These are phyloP conservation scores for Pleurotus giganteus DNA, from an alignment of 768 basidiomycete genomes.

Conservation along the genomic window DNA sequence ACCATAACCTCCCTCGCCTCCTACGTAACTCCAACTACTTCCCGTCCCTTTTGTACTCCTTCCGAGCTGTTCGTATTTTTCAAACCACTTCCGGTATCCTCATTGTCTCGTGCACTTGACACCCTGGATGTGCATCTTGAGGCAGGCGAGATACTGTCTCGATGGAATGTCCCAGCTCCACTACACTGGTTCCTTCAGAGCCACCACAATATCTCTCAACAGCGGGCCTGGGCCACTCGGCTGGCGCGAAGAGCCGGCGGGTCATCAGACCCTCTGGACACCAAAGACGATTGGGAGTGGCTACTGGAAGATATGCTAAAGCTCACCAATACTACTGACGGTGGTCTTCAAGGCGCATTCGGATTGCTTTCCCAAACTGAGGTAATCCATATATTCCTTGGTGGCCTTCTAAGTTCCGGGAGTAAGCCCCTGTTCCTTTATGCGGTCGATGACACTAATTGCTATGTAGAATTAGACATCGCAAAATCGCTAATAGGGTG, in stretches of 20 bases:
- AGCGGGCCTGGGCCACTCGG: conserved; percentile 81
- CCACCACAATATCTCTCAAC: conserved; percentile 58
- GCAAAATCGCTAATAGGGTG: conserved; percentile 59
- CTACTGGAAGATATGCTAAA: conserved; percentile 90
- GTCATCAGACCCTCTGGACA: conserved; percentile 47
- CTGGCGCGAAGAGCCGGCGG: conserved; percentile 75
- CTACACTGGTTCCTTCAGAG: conserved; percentile 91
- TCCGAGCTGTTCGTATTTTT: conserved; percentile 81
- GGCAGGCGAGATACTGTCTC: conserved; percentile 85
- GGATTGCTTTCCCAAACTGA: conserved; percentile 71
- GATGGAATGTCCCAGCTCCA: conserved; percentile 83
- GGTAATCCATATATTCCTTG: conserved; percentile 78
- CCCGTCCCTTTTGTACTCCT: conserved; percentile 52
- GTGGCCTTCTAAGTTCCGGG: conserved; percentile 81
- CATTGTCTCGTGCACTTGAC: conserved; percentile 83
- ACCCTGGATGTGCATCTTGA: conserved; percentile 93
- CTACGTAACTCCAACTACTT: conserved; percentile 75
- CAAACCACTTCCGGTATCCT: conserved; percentile 67
- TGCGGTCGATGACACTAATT: conserved; percentile 10
- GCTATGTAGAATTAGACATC: conserved; percentile 57
- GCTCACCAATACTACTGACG: conserved; percentile 62
- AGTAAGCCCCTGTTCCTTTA: conserved; percentile 49
- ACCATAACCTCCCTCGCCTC: conserved; percentile 78
- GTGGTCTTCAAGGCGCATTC: conserved; percentile 72
- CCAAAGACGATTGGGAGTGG: conserved; percentile 81